These are phyloP conservation scores for Vanilla planifolia DNA, from an alignment of 106 monocot species.

Conservation along the genomic window DNA sequence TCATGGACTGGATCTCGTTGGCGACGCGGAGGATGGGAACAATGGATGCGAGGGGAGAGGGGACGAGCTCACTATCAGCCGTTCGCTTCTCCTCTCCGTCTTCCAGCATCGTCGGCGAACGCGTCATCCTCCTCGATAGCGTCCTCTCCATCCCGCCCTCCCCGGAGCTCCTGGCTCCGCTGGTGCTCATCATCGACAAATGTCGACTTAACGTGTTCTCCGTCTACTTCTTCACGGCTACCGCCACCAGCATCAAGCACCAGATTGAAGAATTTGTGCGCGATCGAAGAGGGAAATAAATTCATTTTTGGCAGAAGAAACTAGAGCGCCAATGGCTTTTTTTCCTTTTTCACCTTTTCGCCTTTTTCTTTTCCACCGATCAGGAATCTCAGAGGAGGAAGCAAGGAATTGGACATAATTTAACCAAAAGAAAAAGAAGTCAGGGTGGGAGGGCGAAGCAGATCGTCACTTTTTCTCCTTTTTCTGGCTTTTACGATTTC, in stretches of 20 bases:
- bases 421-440: not conserved
- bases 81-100: constrained; percentile 45
- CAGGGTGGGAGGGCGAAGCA: not conserved
- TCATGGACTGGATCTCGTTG: constrained; percentile 70
- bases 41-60: constrained; percentile 66
- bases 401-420: constrained; percentile 10
- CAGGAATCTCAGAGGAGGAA: constrained; percentile 1
- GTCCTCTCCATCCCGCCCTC: constrained; percentile 18
- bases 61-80: constrained; percentile 79
- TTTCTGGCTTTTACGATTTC: not conserved
- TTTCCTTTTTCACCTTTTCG: not conserved
- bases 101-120: constrained; percentile 60
- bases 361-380: constrained; percentile 9
- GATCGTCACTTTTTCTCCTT: not conserved
- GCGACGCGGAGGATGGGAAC: constrained; percentile 92
- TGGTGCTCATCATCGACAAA: constrained; percentile 49
- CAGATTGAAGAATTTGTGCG: not conserved
- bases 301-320: constrained; percentile 2
- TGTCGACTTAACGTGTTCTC: not conserved
- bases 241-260: not conserved
- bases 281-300: not conserved
- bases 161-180: constrained; percentile 26
- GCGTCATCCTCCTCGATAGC: constrained; percentile 57
- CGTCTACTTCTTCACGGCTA: not conserved
- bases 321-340: constrained; percentile 3